Conservation (phyloP, 495 filamentous ascomycete genomes). For the Ramalina intermedia region DNA sequence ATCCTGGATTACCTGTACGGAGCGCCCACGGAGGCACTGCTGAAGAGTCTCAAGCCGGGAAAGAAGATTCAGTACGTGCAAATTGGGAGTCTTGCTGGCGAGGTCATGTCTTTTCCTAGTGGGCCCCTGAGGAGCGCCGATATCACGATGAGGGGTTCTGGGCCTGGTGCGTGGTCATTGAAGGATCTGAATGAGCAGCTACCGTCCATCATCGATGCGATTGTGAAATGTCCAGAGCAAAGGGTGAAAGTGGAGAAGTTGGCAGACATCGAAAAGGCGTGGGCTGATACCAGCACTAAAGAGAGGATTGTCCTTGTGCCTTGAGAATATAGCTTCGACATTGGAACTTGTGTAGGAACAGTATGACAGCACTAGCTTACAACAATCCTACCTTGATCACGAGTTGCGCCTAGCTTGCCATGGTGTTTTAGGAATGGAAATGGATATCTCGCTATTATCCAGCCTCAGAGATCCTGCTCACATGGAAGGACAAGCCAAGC, state of each 20-base stretch:
- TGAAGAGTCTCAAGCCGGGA: background rate
- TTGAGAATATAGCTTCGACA: background rate
- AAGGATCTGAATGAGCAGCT: background rate
- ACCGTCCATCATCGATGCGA: background rate
- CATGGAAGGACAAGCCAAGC: no score
- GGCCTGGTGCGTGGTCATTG: background rate
- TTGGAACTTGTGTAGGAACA: no score
- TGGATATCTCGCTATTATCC: no score
- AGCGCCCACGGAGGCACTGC: background rate
- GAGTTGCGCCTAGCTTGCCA: no score
- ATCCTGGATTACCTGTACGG: slow-evolving; percentile 3
- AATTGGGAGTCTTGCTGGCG: background rate
- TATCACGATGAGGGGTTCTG: background rate
- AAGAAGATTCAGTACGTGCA: slow-evolving; percentile 3
- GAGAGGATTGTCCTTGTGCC: slow-evolving; percentile 1
- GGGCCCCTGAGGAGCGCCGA: background rate
- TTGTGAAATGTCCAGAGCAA: background rate
- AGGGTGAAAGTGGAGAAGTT: slow-evolving; percentile 1
- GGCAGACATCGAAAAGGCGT: background rate
- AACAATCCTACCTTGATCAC: no score
- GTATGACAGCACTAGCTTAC: no score
- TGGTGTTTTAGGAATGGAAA: no score
- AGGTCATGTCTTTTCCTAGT: slow-evolving; percentile 1
- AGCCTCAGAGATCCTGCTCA: no score
- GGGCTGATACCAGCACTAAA: background rate